phyloP scores from a whole-genome alignment of 495 filamentous ascomycete genomes.

The Amphirosellinia nigrospora region DNA sequence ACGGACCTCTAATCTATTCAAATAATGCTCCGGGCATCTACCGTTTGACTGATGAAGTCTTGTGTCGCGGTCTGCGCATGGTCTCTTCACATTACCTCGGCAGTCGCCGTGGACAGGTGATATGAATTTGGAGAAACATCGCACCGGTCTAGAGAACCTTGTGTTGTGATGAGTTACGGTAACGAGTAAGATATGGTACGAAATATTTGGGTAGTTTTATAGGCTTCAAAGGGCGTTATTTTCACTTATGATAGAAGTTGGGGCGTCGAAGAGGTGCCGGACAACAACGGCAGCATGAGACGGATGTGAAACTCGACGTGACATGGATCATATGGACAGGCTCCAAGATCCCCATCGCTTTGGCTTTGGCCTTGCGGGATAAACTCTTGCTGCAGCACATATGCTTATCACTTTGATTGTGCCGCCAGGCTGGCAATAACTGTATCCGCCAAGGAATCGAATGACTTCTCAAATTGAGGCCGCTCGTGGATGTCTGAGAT shows the following conservation, averaged over 20 bases:
- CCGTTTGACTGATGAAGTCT: not conserved
- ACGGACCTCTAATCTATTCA: conserved; percentile 13
- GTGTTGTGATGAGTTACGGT: not conserved
- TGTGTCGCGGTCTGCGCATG: not conserved
- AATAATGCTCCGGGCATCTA: conserved; percentile 1
- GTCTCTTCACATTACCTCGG: not conserved
- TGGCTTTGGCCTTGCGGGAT: conserved; percentile 13
- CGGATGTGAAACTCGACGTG: conserved; percentile 11
- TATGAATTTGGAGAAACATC: not conserved
- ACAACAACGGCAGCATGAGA: conserved; percentile 7
- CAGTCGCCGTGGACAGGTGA: not conserved
- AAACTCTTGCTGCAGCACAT: not conserved
- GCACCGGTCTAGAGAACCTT: not conserved
- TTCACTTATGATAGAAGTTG: not conserved
- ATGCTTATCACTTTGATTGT: not conserved
- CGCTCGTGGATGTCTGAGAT: conserved; percentile 4
- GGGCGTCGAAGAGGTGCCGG: not conserved
- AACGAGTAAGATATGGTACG: not conserved
- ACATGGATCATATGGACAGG: not conserved
- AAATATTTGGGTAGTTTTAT: not conserved
- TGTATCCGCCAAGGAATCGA: not conserved
- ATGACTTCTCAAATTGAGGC: conserved; percentile 7
- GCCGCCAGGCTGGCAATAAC: not conserved
- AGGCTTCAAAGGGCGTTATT: not conserved
- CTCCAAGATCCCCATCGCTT: not conserved